Conservation (phyloP, 257 asterid species). For the Nicotiana attenuata region DNA sequence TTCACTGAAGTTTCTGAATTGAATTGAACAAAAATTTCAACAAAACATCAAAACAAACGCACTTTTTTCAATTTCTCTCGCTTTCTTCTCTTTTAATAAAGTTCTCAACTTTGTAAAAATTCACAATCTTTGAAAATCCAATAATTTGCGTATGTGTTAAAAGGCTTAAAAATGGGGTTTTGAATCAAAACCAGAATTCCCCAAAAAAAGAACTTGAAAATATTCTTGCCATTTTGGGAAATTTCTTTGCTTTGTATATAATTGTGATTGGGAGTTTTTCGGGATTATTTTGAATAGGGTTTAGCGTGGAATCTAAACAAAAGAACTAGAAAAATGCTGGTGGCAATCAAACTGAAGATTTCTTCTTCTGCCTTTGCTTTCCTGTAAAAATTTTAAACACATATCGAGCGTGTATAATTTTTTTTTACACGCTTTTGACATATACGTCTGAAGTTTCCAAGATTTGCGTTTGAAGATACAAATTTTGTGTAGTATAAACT, state of each 20-base stretch:
- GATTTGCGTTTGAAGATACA: no score
- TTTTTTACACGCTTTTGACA: no score
- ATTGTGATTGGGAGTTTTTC: constrained; percentile 10
- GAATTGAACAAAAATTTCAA: not conserved
- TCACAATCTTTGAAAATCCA: not conserved
- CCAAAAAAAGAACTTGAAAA: not conserved
- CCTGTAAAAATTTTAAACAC: no score
- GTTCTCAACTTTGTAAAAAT: not conserved
- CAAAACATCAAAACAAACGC: constrained; percentile 8
- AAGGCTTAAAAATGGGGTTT: no score
- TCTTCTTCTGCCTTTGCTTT: no score
- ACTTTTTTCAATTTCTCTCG: constrained; percentile 3
- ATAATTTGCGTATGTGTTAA: not conserved
- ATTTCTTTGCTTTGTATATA: not conserved
- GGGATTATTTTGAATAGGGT: not conserved
- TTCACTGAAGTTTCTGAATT: not conserved
- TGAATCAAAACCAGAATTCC: not conserved
- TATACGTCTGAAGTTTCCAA: no score
- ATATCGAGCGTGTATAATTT: no score
- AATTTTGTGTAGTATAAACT: no score
- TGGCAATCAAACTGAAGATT: no score
- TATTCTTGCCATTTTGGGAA: not conserved
- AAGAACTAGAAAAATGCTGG: constrained; percentile 11
- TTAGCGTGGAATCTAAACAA: constrained; percentile 5
- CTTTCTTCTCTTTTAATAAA: no score